Conservation (phyloP, 1,284 basidiomycete species). For the Austropuccinia psidii region DNA sequence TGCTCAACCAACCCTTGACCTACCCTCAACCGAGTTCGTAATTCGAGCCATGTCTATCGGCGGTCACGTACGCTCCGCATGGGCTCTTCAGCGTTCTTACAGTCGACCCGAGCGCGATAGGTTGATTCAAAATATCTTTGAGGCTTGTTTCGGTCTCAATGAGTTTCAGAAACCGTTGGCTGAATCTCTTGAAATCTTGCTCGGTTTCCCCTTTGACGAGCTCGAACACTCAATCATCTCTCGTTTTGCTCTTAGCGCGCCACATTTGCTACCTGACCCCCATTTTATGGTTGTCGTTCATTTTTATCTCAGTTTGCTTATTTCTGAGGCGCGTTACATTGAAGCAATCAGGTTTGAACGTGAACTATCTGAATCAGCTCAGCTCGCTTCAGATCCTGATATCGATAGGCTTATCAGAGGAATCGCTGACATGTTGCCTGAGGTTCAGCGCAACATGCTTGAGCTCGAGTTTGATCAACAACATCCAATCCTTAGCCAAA, state of each 20-base stretch:
- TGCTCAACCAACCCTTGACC: slow-evolving; percentile 13
- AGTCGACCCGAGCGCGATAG: slow-evolving; percentile 3
- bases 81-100: slow-evolving; percentile 28
- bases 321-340: slow-evolving; percentile 19
- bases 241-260: slow-evolving; percentile 1
- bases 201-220: slow-evolving; percentile 26
- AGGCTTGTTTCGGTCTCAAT: slow-evolving; percentile 33
- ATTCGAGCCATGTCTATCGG: slow-evolving; percentile 17
- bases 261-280: neutral
- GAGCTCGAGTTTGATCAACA: slow-evolving; percentile 28
- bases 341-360: slow-evolving; percentile 32
- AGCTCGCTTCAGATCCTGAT: slow-evolving; percentile 1
- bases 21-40: slow-evolving; percentile 2
- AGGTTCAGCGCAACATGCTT: slow-evolving; percentile 22
- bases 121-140: slow-evolving; percentile 7
- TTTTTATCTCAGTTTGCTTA: slow-evolving; percentile 27
- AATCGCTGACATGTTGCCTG: slow-evolving; percentile 16
- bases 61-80: slow-evolving; percentile 21
- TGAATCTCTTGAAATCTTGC: neutral
- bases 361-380: neutral
- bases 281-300: slow-evolving; percentile 20
- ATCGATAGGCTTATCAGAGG: slow-evolving; percentile 25
- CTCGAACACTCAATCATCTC: slow-evolving; percentile 11
- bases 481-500: slow-evolving; percentile 17
- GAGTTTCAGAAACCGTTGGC: slow-evolving; percentile 5